Evolutionary conservation across 768 basidiomycete species (phyloP).

Genomic region (Lenzites betulinus): DNA sequence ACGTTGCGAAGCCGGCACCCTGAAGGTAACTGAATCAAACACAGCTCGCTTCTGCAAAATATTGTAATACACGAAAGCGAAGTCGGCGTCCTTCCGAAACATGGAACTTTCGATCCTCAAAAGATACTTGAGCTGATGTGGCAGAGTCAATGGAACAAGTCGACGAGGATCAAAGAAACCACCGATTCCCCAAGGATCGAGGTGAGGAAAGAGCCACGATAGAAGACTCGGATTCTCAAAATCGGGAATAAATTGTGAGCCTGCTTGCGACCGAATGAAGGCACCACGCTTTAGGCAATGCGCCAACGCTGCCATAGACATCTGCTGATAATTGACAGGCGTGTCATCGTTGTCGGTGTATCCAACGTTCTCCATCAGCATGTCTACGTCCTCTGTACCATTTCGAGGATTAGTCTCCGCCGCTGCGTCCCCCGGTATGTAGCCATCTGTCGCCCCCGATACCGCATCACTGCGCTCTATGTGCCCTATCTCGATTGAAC

Average conservation of each 20-base stretch:
- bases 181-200: too few species aligned
- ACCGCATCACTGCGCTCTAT: background rate
- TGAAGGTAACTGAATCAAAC: background rate
- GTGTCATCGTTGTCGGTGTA: background rate
- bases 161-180: conserved; percentile 3
- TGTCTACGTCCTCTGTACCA: background rate
- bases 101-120: background rate
- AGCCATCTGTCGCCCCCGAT: background rate
- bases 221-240: conserved; percentile 13
- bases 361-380: background rate
- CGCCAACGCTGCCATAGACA: background rate
- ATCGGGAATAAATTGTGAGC: conserved; percentile 4
- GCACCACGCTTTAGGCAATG: background rate
- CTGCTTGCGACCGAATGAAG: background rate
- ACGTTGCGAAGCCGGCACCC: background rate
- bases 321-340: background rate
- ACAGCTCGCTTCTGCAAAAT: conserved; percentile 22
- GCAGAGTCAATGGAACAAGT: background rate
- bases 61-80: conserved; percentile 23
- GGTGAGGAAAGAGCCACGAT: conserved; percentile 18
- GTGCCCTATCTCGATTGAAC: background rate
- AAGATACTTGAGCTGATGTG: background rate
- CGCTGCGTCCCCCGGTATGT: background rate
- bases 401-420: background rate
- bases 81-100: conserved; percentile 12